Conservation (phyloP, 148 eudicot genomes). For the Cornus suecica region DNA sequence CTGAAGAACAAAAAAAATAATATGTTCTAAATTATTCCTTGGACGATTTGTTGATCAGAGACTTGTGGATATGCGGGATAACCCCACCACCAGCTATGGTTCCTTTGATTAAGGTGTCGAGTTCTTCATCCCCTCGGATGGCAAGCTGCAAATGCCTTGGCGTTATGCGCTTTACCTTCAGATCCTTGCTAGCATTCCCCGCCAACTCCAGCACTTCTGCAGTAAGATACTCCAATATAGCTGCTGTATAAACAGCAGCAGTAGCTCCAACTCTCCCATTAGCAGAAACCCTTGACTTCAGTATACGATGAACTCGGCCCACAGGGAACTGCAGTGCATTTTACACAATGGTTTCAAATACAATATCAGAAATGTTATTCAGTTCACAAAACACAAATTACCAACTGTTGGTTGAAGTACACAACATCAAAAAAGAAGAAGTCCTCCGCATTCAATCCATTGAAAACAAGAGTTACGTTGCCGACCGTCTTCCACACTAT, state of each 20-base stretch:
- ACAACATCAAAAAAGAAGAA: neutral
- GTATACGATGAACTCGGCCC: constrained; percentile 61
- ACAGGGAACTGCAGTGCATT: constrained; percentile 49
- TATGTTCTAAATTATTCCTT: constrained; percentile 37
- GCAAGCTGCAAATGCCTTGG: constrained; percentile 70
- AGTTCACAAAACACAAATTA: neutral
- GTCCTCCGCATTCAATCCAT: no score
- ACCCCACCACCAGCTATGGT: constrained; percentile 73
- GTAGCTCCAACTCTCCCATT: constrained; percentile 69
- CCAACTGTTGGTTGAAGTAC: neutral
- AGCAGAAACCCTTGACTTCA: constrained; percentile 51
- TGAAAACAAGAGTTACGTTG: no score
- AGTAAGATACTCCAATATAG: constrained; percentile 60
- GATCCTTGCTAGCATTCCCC: constrained; percentile 64
- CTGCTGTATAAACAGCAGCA: constrained; percentile 69
- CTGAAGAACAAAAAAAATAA: no score
- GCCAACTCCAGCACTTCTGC: constrained; percentile 68
- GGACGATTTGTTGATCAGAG: constrained; percentile 65
- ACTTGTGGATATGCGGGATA: constrained; percentile 69
- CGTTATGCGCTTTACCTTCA: constrained; percentile 67
- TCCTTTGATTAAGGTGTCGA: constrained; percentile 64
- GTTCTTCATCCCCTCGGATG: constrained; percentile 66
- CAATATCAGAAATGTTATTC: neutral
- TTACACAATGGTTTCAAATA: neutral
- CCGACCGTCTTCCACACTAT: no score